Evolutionary conservation across 352 stramenopile species (phyloP).

Genomic region (Hyaloperonospora brassicae): DNA sequence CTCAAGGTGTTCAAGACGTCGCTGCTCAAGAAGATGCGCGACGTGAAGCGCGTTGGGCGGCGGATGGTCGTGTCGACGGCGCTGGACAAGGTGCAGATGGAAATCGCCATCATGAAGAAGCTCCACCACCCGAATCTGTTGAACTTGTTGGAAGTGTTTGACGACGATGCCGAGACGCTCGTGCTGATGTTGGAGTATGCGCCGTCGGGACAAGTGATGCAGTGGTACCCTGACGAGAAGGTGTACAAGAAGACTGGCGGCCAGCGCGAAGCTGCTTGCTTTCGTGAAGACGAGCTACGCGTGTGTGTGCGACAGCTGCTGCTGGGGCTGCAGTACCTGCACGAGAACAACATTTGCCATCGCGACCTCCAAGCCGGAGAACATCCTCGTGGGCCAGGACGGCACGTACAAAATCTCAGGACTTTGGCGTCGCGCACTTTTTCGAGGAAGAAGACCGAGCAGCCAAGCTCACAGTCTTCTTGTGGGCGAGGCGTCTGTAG

Average conservation of each 20-base stretch:
- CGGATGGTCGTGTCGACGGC: conserved; percentile 82
- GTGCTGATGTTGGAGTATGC: conserved; percentile 84
- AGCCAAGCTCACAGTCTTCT: conserved; percentile 15
- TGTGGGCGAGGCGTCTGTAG: neutral
- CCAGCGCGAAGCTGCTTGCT: conserved; percentile 20
- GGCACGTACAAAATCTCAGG: conserved; percentile 76
- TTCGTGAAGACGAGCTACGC: conserved; percentile 52
- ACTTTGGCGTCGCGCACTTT: conserved; percentile 79
- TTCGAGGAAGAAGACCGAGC: conserved; percentile 57
- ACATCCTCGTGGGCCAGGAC: conserved; percentile 64
- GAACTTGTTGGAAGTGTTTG: conserved; percentile 75
- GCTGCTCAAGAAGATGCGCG: conserved; percentile 78
- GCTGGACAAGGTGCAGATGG: conserved; percentile 80
- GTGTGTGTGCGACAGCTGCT: conserved; percentile 63
- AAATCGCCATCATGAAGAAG: conserved; percentile 89
- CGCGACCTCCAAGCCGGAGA: conserved; percentile 82
- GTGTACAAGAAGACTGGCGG: conserved; percentile 39
- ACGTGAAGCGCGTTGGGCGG: conserved; percentile 72
- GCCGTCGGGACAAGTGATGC: conserved; percentile 74
- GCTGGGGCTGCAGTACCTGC: conserved; percentile 73
- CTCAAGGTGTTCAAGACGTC: conserved; percentile 85
- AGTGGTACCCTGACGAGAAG: conserved; percentile 55
- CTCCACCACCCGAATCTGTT: conserved; percentile 68
- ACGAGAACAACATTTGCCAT: conserved; percentile 83
- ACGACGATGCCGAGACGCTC: conserved; percentile 76